Evolutionary conservation across 352 stramenopile species (phyloP).

Genomic region (Phytopythium montanum): DNA sequence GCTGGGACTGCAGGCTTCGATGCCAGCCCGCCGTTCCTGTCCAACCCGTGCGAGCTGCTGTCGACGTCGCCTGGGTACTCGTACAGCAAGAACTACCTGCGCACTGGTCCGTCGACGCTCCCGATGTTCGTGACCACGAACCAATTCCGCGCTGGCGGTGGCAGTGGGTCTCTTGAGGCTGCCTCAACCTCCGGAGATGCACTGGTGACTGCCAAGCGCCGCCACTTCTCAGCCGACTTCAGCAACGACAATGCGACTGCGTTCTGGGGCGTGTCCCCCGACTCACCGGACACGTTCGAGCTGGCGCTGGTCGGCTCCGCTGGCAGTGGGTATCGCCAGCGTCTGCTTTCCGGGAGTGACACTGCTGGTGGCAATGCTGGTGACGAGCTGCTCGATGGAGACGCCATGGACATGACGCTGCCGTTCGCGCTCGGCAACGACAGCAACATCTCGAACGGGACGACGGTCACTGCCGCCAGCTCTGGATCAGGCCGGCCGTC

Average conservation of each 20-base stretch:
- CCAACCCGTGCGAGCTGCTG: slow-evolving; percentile 61
- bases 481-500: slow-evolving; percentile 18
- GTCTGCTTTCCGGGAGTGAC: slow-evolving; percentile 37
- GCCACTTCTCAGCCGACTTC: slow-evolving; percentile 60
- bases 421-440: slow-evolving; percentile 65
- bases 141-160: slow-evolving; percentile 30
- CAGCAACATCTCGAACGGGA: slow-evolving; percentile 26
- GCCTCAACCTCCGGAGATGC: background rate
- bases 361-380: slow-evolving; percentile 9
- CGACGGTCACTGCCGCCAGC: slow-evolving; percentile 43
- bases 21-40: slow-evolving; percentile 60
- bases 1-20: slow-evolving; percentile 20
- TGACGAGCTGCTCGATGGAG: slow-evolving; percentile 19
- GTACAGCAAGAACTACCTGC: slow-evolving; percentile 65
- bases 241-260: slow-evolving; percentile 50
- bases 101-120: slow-evolving; percentile 33
- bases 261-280: slow-evolving; percentile 64
- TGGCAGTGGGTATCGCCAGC: slow-evolving; percentile 21
- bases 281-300: slow-evolving; percentile 62
- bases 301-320: slow-evolving; percentile 37
- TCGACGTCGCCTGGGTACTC: slow-evolving; percentile 73
- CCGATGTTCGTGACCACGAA: slow-evolving; percentile 63
- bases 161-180: slow-evolving; percentile 6
- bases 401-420: slow-evolving; percentile 37
- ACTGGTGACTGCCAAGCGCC: slow-evolving; percentile 25